Percentiles rank a stretch among this genome's conserved stretches.
phyloP scores from a whole-genome alignment of 345 rosid species.

The Brassica incana region DNA sequence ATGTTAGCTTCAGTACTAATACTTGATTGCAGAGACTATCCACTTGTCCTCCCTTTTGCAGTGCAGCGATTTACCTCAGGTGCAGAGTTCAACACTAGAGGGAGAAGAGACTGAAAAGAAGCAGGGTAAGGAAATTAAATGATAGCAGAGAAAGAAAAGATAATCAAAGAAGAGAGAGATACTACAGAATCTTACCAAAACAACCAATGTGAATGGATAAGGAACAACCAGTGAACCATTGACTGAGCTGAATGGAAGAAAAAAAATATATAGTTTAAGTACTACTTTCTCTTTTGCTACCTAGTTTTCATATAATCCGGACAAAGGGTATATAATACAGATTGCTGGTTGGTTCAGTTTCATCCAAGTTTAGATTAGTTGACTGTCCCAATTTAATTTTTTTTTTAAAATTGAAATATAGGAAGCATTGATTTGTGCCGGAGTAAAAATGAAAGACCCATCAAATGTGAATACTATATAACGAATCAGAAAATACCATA shows the following conservation, averaged over 20 bases:
- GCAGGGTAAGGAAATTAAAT: not conserved
- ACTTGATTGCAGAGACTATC: slow-evolving; percentile 50
- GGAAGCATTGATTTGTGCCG: not conserved
- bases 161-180: not conserved
- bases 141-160: slow-evolving; percentile 6
- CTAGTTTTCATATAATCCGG: not conserved
- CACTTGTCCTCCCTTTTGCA: slow-evolving; percentile 39
- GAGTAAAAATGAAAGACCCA: not conserved
- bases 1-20: slow-evolving; percentile 51
- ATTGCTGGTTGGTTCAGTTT: not conserved
- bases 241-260: slow-evolving; percentile 6
- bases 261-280: not conserved
- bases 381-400: not conserved
- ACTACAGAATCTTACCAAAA: slow-evolving; percentile 22
- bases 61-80: slow-evolving; percentile 11
- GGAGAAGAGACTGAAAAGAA: slow-evolving; percentile 17
- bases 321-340: not conserved
- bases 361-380: slow-evolving; percentile 1
- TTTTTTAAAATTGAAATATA: no score
- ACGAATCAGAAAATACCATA: not conserved
- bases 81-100: slow-evolving; percentile 23
- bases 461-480: not conserved
- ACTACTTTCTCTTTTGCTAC: not conserved
- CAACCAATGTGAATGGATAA: slow-evolving; percentile 24
- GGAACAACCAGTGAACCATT: slow-evolving; percentile 33